A percentile compares a stretch with the other conserved stretches of the same genome.
phyloP scores from a whole-genome alignment of 257 asterid species.

The Solanum ossicruentum region DNA sequence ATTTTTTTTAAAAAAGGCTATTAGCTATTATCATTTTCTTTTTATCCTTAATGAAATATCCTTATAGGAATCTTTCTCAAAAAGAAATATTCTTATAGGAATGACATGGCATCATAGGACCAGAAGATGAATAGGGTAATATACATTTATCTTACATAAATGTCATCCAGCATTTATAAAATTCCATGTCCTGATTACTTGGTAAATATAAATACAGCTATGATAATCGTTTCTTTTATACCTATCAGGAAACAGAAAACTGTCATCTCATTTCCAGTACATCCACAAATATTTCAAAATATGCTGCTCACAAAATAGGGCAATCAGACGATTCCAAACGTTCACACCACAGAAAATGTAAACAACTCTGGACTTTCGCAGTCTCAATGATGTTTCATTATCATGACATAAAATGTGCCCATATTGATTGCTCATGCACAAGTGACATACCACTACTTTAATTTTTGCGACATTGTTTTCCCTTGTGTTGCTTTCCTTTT shows the following conservation, averaged over 20 bases:
- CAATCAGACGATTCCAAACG: not conserved
- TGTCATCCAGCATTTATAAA: not conserved
- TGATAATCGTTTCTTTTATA: not conserved
- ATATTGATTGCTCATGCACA: not conserved
- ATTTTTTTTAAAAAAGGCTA: not conserved
- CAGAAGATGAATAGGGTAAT: not conserved
- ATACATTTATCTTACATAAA: not conserved
- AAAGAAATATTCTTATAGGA: not conserved
- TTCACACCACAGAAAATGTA: not conserved
- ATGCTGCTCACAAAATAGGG: not conserved
- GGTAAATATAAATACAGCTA: not conserved
- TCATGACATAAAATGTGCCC: not conserved
- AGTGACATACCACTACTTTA: slow-evolving; percentile 85
- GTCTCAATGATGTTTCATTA: not conserved
- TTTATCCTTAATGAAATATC: not conserved
- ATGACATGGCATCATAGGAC: not conserved
- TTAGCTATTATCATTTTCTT: not conserved
- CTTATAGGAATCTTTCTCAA: not conserved
- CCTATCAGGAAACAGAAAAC: not conserved
- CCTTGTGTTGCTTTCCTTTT: slow-evolving; percentile 57
- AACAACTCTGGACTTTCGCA: not conserved
- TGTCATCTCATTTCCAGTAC: not conserved
- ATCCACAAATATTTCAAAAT: not conserved
- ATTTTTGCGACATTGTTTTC: slow-evolving; percentile 97
- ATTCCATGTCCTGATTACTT: not conserved